phyloP scores from a whole-genome alignment of 2,329 filamentous ascomycete species.

The Aureobasidium sp. region DNA sequence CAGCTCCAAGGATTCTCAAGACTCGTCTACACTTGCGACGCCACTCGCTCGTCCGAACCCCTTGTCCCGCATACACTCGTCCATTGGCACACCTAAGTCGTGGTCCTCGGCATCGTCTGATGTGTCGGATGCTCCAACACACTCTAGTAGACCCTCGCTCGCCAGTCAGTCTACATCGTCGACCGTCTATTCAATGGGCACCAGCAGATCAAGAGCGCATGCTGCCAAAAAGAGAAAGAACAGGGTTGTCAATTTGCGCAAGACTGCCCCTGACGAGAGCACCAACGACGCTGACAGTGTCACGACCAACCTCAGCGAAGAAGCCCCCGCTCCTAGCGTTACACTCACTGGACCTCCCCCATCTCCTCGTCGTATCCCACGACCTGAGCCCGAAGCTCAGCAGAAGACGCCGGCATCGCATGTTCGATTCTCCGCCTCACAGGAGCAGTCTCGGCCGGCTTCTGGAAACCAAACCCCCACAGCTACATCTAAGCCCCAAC shows the following conservation, averaged over 20 bases:
- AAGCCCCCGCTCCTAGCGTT: slow-evolving; percentile 42
- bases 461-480: slow-evolving; percentile 6
- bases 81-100: slow-evolving; percentile 48
- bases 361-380: background rate
- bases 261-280: slow-evolving; percentile 39
- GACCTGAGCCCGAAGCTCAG: slow-evolving; percentile 31
- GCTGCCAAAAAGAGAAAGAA: slow-evolving; percentile 71
- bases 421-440: slow-evolving; percentile 25
- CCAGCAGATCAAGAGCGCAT: slow-evolving; percentile 50
- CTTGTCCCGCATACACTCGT: slow-evolving; percentile 39
- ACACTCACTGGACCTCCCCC: slow-evolving; percentile 47
- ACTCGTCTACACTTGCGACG: slow-evolving; percentile 38
- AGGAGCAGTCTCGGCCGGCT: slow-evolving; percentile 9
- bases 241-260: slow-evolving; percentile 71
- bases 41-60: slow-evolving; percentile 35
- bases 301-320: slow-evolving; percentile 37
- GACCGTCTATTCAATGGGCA: slow-evolving; percentile 45
- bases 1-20: slow-evolving; percentile 61
- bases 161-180: slow-evolving; percentile 50
- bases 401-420: slow-evolving; percentile 34
- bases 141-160: slow-evolving; percentile 61
- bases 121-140: slow-evolving; percentile 54
- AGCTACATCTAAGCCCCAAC: slow-evolving; percentile 1
- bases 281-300: slow-evolving; percentile 35
- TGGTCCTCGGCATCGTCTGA: slow-evolving; percentile 43